A percentile compares a stretch with the other conserved stretches of the same genome.
These are phyloP conservation scores for Capsicum rhomboideum DNA, from an alignment of 257 asterid species.

Conservation along the genomic window DNA sequence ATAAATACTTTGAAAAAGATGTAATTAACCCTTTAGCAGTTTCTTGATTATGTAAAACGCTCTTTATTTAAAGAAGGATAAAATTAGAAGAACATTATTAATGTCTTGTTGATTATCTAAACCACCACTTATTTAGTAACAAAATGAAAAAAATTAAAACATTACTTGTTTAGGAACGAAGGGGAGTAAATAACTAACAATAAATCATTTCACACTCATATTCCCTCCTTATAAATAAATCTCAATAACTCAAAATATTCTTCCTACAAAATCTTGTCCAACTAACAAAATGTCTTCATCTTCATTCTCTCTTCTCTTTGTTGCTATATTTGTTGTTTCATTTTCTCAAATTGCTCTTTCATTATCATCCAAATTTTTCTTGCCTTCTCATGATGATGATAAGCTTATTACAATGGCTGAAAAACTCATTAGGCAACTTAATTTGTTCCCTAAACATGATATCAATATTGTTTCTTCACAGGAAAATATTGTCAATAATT, in stretches of 20 bases:
- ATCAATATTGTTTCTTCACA: constrained; percentile 9
- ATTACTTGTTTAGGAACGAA: no score
- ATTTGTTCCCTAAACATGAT: constrained; percentile 53
- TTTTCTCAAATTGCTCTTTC: constrained; percentile 4
- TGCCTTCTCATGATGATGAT: not conserved
- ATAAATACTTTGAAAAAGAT: no score
- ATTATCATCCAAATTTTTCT: not conserved
- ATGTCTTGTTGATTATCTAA: no score
- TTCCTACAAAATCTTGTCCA: not conserved
- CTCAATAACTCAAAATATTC: constrained; percentile 7
- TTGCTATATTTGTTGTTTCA: not conserved
- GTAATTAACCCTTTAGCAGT: no score
- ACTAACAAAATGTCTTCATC: not conserved
- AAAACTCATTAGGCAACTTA: constrained; percentile 36
- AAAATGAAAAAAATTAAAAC: no score
- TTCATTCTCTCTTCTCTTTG: not conserved
- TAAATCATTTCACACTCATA: not conserved
- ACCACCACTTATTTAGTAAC: no score
- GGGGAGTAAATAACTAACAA: not conserved
- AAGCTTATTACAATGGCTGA: constrained; percentile 19
- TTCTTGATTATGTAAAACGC: no score
- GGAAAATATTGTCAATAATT: not conserved
- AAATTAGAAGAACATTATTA: no score
- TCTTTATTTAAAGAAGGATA: no score
- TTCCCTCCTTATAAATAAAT: not conserved